Conservation (phyloP, 1,284 basidiomycete genomes). For the Cryptococcus sp. region DNA sequence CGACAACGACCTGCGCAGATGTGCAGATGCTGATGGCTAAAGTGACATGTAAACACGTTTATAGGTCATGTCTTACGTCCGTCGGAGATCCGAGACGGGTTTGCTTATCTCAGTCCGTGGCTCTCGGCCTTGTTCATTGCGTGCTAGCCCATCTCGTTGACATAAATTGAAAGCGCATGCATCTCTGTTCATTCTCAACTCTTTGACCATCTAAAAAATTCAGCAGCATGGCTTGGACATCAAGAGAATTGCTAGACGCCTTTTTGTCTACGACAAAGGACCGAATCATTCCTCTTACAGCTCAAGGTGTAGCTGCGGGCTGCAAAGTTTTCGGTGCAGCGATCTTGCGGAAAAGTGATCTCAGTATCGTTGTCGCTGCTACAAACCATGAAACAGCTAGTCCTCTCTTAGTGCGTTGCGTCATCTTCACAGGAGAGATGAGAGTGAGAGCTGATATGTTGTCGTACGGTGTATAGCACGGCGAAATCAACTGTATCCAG, state of each 20-base stretch:
- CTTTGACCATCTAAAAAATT: too few species aligned
- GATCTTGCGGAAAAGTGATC: conserved; percentile 35
- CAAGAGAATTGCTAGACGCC: conserved; percentile 19
- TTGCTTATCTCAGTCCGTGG: conserved; percentile 1
- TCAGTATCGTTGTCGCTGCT: conserved; percentile 28
- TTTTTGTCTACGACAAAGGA: conserved; percentile 23
- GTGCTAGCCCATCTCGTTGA: too few species aligned
- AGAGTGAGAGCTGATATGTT: too few species aligned
- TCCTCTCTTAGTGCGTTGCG: conserved; percentile 25
- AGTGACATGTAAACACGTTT: too few species aligned
- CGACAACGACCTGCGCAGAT: too few species aligned
- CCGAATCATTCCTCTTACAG: conserved; percentile 31
- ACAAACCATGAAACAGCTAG: conserved; percentile 31
- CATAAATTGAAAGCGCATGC: too few species aligned
- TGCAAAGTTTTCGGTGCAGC: conserved; percentile 40
- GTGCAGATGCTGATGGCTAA: too few species aligned
- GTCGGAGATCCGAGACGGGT: background rate
- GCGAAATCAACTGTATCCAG: conserved; percentile 36
- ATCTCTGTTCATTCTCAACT: too few species aligned
- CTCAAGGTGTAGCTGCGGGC: conserved; percentile 23
- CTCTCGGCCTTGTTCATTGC: background rate
- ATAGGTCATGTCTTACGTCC: too few species aligned
- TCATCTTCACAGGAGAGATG: background rate
- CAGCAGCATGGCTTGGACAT: background rate
- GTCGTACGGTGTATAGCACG: conserved; percentile 18